Base-by-base conservation (phyloP, 345 rosid species). In the Salix caprea region DNA sequence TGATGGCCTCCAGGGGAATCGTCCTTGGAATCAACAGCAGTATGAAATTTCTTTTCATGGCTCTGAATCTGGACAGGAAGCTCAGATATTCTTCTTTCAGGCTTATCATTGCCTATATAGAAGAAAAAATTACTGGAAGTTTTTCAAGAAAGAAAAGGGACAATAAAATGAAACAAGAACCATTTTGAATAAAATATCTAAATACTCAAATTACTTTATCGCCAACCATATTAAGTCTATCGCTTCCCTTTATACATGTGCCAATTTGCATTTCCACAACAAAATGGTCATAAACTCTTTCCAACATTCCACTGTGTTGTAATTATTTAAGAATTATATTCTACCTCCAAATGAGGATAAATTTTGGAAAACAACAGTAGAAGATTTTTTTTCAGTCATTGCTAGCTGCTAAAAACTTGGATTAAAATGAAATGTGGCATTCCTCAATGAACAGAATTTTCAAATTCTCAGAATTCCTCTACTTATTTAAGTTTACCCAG, bases 61-160 rank as follows among this genome's bases (percentile, higher is more conserved):
- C 77, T 85, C 72, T 78, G 75, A 50, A 75, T 69, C 61, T 77
- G 80, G 71, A 70, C 68, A 74, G 84, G 81, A 76, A 77, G 71
- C 65, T 85, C 87, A 65, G 80, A 76, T 36, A 75, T 66, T 69
- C 70, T 85, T 84, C 82, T 78, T 75, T 75, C 87, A 64, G 69
- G 80, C 75, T 82, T 73, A 77, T 83, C 77, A 84, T 80, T 79
- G 52, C 85, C 91, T 89, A 78, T 52, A 86, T 75, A 68, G 72
- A 76, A 82, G 77, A 64, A 30, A 68, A 78, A 58, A 73, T 19
- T 26, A 42, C 70, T 48, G 65, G 40, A 73, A 6, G 24, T 69
- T 60, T 81, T 67, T 56, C 26, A 36, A 77, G 21, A 76, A 64
- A 56, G 67, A 65, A n/a, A 60, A 21, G 69, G 12, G 65, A 68